Base-by-base conservation (phyloP, 352 stramenopile species). In the Thalassiosira mediterranea region DNA sequence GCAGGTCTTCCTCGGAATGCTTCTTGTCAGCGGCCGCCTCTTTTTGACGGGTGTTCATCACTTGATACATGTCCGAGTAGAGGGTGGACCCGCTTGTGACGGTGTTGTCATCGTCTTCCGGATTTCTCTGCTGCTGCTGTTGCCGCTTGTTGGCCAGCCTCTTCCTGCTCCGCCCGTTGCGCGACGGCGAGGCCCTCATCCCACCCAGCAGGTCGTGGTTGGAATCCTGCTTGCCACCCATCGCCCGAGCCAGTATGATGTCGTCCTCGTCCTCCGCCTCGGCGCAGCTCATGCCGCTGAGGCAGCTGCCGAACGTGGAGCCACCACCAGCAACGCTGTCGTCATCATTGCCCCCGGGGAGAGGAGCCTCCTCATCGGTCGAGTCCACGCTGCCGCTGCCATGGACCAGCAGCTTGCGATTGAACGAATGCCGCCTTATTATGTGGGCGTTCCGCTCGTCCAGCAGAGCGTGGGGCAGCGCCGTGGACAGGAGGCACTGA, bases 401-500 rank as follows among this genome's bases (percentile, higher is more conserved):
- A 28, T 73, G 73, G 2, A 76, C 72, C 3, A 92, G 56, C 21
- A 92, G 47, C 26, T 89, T 90, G 8, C 76, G 79, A 66, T 92
- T 92, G 37, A 87, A 92, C 2, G 73, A 85, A 69, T 91, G 89
- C 42, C 83, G 57, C 52, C 87, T 69, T 59, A 92, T 86, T 8
- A 92, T 77, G 23, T 82, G 68, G 28, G 83, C 65, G 26, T 80
- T 82, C 28, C 82, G 74, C 5, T 86, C 83, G 57, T 90, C 79
- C 0, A 92, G 44, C 8, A 92, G 46, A 2, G 86, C 83, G 56
- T 88, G 83, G 0, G 76, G 86, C 10, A 92, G 46, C 1, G 86
- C 83, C n/a, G 86, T 91, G 5, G 67, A 84, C 0, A 93, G 65
- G 25, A 93, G 49, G 54, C 84, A 93, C 56, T 93, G 87, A 31